A percentile compares a stretch with the other conserved stretches of the same genome.
Evolutionary conservation across 139 green algal species (phyloP).

Genomic region (Mesostigma viride): DNA sequence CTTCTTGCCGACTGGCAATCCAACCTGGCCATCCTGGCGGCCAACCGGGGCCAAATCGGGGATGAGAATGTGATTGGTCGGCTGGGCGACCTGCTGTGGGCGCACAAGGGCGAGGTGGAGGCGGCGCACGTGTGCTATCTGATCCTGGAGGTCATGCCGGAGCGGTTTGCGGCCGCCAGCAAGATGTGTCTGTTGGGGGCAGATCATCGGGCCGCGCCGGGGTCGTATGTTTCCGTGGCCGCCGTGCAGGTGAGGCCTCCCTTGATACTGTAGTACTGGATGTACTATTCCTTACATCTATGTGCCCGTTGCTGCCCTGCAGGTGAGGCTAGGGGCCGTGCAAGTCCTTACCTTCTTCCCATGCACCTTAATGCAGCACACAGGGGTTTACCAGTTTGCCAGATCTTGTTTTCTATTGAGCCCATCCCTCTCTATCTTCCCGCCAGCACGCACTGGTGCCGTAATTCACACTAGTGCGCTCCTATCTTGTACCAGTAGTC

Average conservation of each 20-base stretch:
- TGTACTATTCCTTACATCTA: no score
- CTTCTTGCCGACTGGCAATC: conserved; percentile 52
- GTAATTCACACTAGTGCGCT: no score
- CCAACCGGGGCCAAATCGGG: conserved; percentile 34
- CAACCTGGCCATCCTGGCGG: conserved; percentile 60
- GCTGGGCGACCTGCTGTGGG: conserved; percentile 53
- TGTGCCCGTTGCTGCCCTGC: no score
- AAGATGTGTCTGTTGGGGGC: conserved; percentile 48
- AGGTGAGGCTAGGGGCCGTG: no score
- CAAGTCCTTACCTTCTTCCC: no score
- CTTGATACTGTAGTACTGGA: no score
- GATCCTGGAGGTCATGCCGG: conserved; percentile 38
- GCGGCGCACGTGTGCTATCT: conserved; percentile 64
- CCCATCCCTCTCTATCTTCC: no score
- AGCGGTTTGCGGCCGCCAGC: conserved; percentile 21
- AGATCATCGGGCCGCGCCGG: conserved; percentile 31
- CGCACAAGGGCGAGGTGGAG: conserved; percentile 29
- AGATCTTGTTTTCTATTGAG: no score
- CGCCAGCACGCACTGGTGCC: no score
- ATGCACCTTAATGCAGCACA: no score
- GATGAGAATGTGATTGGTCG: conserved; percentile 42
- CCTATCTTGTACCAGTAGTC: no score
- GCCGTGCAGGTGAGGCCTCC: conserved; percentile 30
- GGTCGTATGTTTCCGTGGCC: conserved; percentile 29
- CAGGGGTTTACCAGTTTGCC: no score